Evolutionary conservation across 2,329 filamentous ascomycete species (phyloP), one percentile per base, ranked within the genome.

Genomic region (Akanthomyces uredinophilus): DNA sequence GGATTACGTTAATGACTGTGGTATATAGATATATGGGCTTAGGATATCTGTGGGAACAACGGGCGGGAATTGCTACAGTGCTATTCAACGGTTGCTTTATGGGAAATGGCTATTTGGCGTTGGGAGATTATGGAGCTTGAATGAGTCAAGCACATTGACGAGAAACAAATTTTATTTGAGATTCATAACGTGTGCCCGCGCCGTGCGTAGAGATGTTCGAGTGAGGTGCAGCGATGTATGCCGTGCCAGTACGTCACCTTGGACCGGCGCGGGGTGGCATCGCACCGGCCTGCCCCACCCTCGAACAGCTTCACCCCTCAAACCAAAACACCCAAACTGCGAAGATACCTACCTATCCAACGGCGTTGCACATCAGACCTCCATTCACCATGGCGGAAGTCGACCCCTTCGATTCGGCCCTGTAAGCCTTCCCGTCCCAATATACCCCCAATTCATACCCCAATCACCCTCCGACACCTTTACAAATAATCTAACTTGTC

Each of bases 371-470:
- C 16, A 10, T 44, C 16, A 53, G 11, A 49, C 47, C 52, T 8
- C 10, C 10, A 32, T 24, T 18, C 35, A 70, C 60, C 20, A 83
- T 83, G 80, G 75, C 80, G 66, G 74, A 81, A 70, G 80, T 81
- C 69, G 87, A 90, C 70, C 87, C 87, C 8, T 90, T 89, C 71
- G 89, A 92, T 75, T 90, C 87, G 72, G 89, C 89, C 62, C 85
- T 92, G 89, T 91, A 82, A 75, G 87, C 54, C 57, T 46, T 44
- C 50, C 39, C 61, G 57, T 63, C 52, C 16, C 41, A 16, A 22
- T 20, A 11, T 24, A 14, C 32, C 1, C 55, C 20, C 2, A 14
- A 27, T 8, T 24, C n/a, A n/a, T n/a, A n/a, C n/a, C 62, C 63
- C 68, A 49, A 61, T 35, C 13, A 32, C 7, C 10, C 27, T 10